These are phyloP conservation scores for Ensete ventricosum DNA, from an alignment of 176 grass and related monocot species.

Conservation along the genomic window DNA sequence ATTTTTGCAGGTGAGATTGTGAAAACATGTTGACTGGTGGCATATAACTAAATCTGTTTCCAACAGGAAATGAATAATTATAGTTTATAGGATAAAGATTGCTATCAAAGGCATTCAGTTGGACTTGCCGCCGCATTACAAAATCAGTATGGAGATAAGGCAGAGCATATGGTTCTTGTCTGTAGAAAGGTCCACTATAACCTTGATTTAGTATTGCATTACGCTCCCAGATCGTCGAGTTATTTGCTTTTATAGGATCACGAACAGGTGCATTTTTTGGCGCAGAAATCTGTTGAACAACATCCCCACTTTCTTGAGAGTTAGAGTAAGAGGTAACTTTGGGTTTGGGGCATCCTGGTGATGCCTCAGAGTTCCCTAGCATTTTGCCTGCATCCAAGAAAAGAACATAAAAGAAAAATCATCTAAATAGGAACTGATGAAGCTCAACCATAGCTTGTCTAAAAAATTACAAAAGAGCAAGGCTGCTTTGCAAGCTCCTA, in stretches of 20 bases:
- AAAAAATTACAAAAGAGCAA: too few species aligned
- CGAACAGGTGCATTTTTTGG: conserved; percentile 21
- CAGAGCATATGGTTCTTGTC: conserved; percentile 46
- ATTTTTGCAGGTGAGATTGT: conserved; percentile 49
- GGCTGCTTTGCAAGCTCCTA: too few species aligned
- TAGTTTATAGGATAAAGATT: conserved; percentile 53
- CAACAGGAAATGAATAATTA: conserved; percentile 42
- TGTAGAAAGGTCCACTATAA: conserved; percentile 41
- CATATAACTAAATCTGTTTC: conserved; percentile 42
- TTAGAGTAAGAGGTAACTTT: conserved; percentile 54
- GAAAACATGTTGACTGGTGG: conserved; percentile 56
- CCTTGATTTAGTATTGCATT: conserved; percentile 44
- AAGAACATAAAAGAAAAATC: not conserved
- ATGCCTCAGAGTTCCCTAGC: conserved; percentile 64
- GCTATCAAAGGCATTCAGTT: conserved; percentile 33
- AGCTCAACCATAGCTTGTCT: too few species aligned
- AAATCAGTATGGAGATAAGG: conserved; percentile 57
- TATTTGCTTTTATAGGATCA: conserved; percentile 29
- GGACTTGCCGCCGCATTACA: conserved; percentile 33
- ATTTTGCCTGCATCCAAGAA: conserved; percentile 63
- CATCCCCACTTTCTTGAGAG: conserved; percentile 42
- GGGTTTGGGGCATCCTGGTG: conserved; percentile 56
- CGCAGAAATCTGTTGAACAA: conserved; percentile 45
- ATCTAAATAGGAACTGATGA: not conserved
- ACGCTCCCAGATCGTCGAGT: conserved; percentile 26